Conservation (phyloP, 164 flowering plant species). For the Chloranthus sessilifolius region DNA sequence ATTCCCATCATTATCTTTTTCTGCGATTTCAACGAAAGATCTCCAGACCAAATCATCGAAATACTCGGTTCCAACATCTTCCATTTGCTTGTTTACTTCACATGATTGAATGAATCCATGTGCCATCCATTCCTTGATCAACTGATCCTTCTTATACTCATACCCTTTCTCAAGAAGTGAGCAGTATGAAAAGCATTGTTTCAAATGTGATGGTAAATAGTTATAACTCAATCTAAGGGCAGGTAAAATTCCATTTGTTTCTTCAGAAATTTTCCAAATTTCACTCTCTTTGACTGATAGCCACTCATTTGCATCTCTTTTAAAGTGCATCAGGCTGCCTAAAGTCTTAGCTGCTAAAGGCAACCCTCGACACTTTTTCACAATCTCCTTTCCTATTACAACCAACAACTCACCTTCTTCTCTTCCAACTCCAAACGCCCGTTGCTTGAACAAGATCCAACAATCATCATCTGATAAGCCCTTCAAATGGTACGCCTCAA, state of each 20-base stretch:
- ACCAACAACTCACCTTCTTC: not conserved
- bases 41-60: no score
- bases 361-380: conserved; percentile 12
- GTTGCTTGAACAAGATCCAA: conserved; percentile 12
- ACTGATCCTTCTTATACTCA: not conserved
- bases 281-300: not conserved
- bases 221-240: conserved; percentile 23
- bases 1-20: no score
- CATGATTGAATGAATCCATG: conserved; percentile 14
- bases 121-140: conserved; percentile 21
- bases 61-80: no score
- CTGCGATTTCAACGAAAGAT: no score
- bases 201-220: conserved; percentile 15
- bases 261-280: conserved; percentile 9
- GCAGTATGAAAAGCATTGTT: conserved; percentile 18
- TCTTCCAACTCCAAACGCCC: not conserved
- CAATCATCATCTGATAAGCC: conserved; percentile 9
- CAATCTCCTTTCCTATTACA: conserved; percentile 5
- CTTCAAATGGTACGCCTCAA: not conserved
- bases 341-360: conserved; percentile 17
- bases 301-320: conserved; percentile 7
- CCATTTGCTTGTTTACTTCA: conserved; percentile 5
- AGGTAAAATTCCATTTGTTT: conserved; percentile 8
- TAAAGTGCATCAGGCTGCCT: conserved; percentile 8
- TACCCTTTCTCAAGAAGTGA: conserved; percentile 17